Conservation (phyloP, 169 alveolate species). For the Plasmodium coatneyi region DNA sequence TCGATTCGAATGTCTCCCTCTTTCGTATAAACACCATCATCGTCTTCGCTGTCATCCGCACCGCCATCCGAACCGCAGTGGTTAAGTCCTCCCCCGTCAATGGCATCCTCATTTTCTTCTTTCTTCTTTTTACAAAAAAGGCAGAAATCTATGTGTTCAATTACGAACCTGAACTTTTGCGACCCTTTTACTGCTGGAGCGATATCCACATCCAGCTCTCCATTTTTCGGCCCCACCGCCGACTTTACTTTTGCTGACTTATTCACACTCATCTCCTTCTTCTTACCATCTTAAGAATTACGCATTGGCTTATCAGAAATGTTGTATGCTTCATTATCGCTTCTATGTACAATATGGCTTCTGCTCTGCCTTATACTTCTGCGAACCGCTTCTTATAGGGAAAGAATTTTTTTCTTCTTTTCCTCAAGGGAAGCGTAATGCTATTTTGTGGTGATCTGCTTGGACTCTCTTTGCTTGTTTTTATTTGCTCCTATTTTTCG, state of each 20-base stretch:
- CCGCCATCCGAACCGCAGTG: neutral
- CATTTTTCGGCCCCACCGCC: neutral
- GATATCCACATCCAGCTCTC: neutral
- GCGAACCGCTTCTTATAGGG: neutral
- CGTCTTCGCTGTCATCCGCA: neutral
- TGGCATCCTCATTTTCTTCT: neutral
- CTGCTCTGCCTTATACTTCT: neutral
- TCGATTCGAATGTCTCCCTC: constrained; percentile 5
- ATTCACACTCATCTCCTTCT: constrained; percentile 7
- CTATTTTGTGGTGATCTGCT: neutral
- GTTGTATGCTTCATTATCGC: neutral
- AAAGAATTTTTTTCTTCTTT: neutral
- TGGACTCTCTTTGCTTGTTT: neutral
- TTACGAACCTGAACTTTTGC: constrained; percentile 26
- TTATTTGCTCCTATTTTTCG: neutral
- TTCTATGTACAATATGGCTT: neutral
- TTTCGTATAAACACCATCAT: neutral
- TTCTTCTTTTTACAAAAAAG: constrained; percentile 21
- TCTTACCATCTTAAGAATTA: constrained; percentile 1
- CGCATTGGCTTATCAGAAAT: neutral
- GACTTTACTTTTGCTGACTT: constrained; percentile 3
- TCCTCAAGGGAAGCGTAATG: neutral
- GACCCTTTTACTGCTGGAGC: neutral
- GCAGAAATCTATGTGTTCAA: constrained; percentile 62
- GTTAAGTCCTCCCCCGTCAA: neutral